Percentiles rank a stretch among this genome's conserved stretches.
Conservation (phyloP, 164 flowering plant species). For the Tinospora cordifolia region DNA sequence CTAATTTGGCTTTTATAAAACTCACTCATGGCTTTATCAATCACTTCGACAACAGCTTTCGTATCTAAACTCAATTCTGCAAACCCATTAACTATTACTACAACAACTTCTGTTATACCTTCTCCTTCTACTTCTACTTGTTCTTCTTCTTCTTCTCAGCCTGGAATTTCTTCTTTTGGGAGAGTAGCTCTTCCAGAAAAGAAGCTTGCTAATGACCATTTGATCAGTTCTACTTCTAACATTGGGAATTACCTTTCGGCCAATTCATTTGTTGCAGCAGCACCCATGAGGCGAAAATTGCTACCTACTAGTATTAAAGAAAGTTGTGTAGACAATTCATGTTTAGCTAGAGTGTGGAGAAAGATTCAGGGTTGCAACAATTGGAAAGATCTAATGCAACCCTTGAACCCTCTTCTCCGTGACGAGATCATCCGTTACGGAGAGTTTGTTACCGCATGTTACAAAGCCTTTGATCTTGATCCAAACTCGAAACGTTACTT, state of each 20-base stretch:
- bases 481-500: conserved; percentile 56
- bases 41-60: neutral
- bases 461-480: conserved; percentile 68
- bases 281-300: too few species aligned
- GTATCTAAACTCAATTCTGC: conserved; percentile 4
- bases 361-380: conserved; percentile 58
- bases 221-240: neutral
- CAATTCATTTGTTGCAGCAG: conserved; percentile 7
- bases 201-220: neutral
- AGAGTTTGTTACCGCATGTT: conserved; percentile 53
- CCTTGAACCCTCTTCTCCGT: conserved; percentile 58
- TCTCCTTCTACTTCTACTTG: neutral
- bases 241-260: neutral
- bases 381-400: conserved; percentile 61
- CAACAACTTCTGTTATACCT: neutral
- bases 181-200: conserved; percentile 2
- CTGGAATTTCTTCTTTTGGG: neutral
- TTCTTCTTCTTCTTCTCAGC: neutral
- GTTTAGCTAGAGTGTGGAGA: conserved; percentile 50
- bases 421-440: conserved; percentile 66
- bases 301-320: neutral
- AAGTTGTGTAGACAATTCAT: neutral
- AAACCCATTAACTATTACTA: neutral
- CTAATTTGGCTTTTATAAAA: too few species aligned
- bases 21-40: conserved; percentile 13